Conservation (phyloP, 192 early-diverging fungal species). For the Umbelopsis sp. region DNA sequence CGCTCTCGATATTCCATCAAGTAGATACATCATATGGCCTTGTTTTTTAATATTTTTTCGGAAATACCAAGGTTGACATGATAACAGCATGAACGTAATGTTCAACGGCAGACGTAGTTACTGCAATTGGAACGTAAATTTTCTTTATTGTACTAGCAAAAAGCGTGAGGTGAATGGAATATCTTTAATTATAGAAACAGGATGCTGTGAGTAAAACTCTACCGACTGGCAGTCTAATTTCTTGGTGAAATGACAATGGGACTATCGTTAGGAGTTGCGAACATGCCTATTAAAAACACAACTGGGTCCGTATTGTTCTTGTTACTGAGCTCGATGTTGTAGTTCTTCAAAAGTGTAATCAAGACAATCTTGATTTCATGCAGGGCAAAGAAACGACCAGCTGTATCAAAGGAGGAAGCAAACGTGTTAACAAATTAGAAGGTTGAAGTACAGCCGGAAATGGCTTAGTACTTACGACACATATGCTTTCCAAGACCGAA, state of each 20-base stretch:
- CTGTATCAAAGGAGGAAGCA: not conserved
- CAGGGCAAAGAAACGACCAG: slow-evolving; percentile 36
- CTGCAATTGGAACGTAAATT: too few relatives aligned
- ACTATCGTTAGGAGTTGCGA: not conserved
- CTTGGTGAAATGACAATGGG: slow-evolving; percentile 19
- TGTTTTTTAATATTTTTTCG: too few relatives aligned
- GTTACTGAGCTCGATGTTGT: slow-evolving; percentile 16
- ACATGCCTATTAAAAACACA: slow-evolving; percentile 7
- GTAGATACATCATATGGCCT: too few relatives aligned
- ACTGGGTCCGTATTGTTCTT: slow-evolving; percentile 17
- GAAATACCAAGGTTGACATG: too few relatives aligned
- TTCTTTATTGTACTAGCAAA: too few relatives aligned
- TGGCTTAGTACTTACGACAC: slow-evolving; percentile 16
- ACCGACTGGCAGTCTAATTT: not conserved
- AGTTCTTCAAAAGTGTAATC: slow-evolving; percentile 12
- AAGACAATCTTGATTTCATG: slow-evolving; percentile 30
- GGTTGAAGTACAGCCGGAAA: too few relatives aligned
- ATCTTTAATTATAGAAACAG: too few relatives aligned
- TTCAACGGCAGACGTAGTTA: too few relatives aligned
- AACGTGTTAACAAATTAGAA: not conserved
- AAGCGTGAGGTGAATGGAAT: too few relatives aligned
- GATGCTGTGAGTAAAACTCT: too few relatives aligned
- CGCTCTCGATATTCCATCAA: too few relatives aligned
- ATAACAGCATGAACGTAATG: too few relatives aligned
- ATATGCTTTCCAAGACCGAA: slow-evolving; percentile 29